Evolutionary conservation across 2,329 filamentous ascomycete species (phyloP).

Genomic region (Cladosporium sp.): DNA sequence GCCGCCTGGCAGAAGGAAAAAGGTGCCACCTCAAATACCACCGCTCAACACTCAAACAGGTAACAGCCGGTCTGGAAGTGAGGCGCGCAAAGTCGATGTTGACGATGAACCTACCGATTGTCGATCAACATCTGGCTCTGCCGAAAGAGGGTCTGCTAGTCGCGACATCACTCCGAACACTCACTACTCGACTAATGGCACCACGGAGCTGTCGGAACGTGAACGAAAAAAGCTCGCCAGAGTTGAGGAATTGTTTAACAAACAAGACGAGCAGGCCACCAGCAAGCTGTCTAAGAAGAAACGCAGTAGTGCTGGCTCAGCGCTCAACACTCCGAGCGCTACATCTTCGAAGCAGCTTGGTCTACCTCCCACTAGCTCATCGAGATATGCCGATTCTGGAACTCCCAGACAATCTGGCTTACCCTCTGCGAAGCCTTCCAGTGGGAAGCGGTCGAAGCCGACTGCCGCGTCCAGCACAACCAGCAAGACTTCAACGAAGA

Average conservation of each 20-base stretch:
- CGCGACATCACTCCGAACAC: slow-evolving; percentile 59
- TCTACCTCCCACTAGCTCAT: slow-evolving; percentile 27
- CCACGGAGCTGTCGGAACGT: slow-evolving; percentile 55
- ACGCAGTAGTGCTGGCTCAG: slow-evolving; percentile 54
- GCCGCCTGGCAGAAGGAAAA: slow-evolving; percentile 46
- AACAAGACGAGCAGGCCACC: slow-evolving; percentile 55
- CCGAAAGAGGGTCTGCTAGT: slow-evolving; percentile 53
- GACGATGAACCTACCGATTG: slow-evolving; percentile 57
- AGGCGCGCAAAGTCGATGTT: slow-evolving; percentile 45
- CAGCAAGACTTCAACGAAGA: slow-evolving; percentile 2
- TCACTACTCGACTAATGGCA: slow-evolving; percentile 46
- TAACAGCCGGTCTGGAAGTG: slow-evolving; percentile 58
- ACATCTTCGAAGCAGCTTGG: slow-evolving; percentile 40
- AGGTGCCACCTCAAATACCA: slow-evolving; percentile 46
- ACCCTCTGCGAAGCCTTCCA: slow-evolving; percentile 17
- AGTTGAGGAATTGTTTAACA: slow-evolving; percentile 59
- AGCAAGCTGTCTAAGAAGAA: slow-evolving; percentile 49
- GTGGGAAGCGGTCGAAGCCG: slow-evolving; percentile 18
- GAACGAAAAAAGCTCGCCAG: slow-evolving; percentile 61
- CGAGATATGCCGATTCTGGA: slow-evolving; percentile 26
- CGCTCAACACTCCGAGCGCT: slow-evolving; percentile 47
- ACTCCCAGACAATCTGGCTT: slow-evolving; percentile 23
- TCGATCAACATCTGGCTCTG: slow-evolving; percentile 55
- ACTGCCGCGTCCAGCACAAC: slow-evolving; percentile 2
- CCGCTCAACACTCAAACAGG: slow-evolving; percentile 52